Percentiles rank a stretch among this genome's conserved stretches.
Conservation (phyloP, 2,329 filamentous ascomycete species). For the Alternaria incomplexa region DNA sequence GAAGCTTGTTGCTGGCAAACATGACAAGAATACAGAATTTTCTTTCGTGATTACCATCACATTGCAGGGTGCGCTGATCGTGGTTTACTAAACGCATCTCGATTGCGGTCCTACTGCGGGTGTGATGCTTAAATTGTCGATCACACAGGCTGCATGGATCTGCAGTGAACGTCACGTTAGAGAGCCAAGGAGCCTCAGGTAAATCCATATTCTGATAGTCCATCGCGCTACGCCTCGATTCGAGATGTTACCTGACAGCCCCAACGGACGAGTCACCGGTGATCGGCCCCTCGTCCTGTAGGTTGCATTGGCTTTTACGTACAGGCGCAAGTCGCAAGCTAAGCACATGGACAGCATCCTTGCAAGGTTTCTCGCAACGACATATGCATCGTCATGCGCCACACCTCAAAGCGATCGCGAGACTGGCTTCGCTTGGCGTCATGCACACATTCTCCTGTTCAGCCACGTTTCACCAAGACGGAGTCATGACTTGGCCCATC, state of each 20-base stretch:
- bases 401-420: slow-evolving; percentile 7
- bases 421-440: slow-evolving; percentile 1
- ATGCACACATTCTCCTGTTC: neutral
- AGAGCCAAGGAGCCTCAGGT: neutral
- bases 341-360: neutral
- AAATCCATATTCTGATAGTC: neutral
- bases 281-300: neutral
- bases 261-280: neutral
- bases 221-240: neutral
- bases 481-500: neutral
- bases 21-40: neutral
- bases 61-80: neutral
- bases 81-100: neutral
- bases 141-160: neutral
- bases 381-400: slow-evolving; percentile 13
- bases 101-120: neutral
- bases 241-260: neutral
- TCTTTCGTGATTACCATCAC: neutral
- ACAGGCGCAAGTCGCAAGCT: neutral
- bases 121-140: neutral
- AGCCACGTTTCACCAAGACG: slow-evolving; percentile 1
- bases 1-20: neutral
- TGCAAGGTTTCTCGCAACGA: neutral
- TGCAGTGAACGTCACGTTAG: slow-evolving; percentile 2
- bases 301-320: neutral